phyloP scores from a whole-genome alignment of 768 basidiomycete genomes.

The Rubroboletus pulcherrimus region DNA sequence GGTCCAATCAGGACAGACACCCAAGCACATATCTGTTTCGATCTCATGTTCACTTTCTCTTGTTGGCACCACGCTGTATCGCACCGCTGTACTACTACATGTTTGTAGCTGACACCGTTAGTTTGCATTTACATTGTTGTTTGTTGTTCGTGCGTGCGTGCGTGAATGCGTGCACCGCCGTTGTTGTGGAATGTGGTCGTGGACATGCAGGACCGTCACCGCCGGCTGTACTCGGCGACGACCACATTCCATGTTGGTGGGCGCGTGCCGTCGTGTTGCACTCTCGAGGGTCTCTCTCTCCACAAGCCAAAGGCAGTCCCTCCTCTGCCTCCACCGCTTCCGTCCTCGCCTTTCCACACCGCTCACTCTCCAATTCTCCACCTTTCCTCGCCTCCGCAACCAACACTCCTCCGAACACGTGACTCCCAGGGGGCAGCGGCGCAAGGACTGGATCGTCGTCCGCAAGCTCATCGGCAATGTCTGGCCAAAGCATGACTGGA shows the following conservation, averaged over 20 bases:
- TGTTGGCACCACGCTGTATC: slow-evolving; percentile 7
- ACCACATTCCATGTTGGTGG: slow-evolving; percentile 20
- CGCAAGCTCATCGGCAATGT: slow-evolving; percentile 81
- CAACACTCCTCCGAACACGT: slow-evolving; percentile 12
- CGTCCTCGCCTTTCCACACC: not conserved
- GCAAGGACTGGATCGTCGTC: slow-evolving; percentile 84
- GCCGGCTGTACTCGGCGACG: not conserved
- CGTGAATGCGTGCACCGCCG: too few relatives aligned
- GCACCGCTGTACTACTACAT: slow-evolving; percentile 20
- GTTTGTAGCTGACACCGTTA: slow-evolving; percentile 14
- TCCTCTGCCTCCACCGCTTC: slow-evolving; percentile 4
- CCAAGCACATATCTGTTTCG: not conserved
- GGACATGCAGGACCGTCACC: too few relatives aligned
- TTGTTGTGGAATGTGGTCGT: too few relatives aligned
- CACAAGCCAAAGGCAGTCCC: slow-evolving; percentile 4
- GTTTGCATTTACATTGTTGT: not conserved
- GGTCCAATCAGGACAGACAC: not conserved
- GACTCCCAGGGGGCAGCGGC: slow-evolving; percentile 49
- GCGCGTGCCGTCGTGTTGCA: slow-evolving; percentile 23
- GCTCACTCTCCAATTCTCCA: slow-evolving; percentile 13
- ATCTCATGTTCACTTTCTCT: slow-evolving; percentile 2
- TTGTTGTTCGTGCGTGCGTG: not conserved
- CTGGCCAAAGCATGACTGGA: slow-evolving; percentile 88
- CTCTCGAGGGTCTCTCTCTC: slow-evolving; percentile 6
- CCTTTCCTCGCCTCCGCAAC: slow-evolving; percentile 12